These are phyloP conservation scores for Rugonectria rugulosa DNA, from an alignment of 2,329 filamentous ascomycete species.

Conservation along the genomic window DNA sequence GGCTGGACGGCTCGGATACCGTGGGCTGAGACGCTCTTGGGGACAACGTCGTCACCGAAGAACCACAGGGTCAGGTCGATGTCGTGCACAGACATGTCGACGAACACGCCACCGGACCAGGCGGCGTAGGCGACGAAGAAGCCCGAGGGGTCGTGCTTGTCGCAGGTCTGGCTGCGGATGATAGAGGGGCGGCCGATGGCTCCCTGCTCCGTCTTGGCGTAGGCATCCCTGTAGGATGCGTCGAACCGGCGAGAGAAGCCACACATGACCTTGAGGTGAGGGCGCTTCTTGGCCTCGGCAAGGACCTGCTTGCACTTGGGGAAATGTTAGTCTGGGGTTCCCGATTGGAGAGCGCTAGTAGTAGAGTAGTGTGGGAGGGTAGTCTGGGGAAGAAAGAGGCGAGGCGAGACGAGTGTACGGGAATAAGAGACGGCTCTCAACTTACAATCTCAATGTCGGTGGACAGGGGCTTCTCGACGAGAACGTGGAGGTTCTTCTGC, in stretches of 20 bases:
- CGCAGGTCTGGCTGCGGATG: slow-evolving; percentile 71
- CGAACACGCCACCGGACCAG: slow-evolving; percentile 71
- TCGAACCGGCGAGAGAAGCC: slow-evolving; percentile 56
- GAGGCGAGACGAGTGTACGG: slow-evolving; percentile 53
- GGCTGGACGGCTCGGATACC: slow-evolving; percentile 41
- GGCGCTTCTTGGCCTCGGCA: slow-evolving; percentile 36
- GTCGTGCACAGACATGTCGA: slow-evolving; percentile 74
- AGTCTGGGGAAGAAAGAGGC: slow-evolving; percentile 32
- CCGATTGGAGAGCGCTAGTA: background rate
- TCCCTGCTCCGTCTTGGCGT: slow-evolving; percentile 57
- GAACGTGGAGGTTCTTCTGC: slow-evolving; percentile 59
- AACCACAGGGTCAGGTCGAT: slow-evolving; percentile 52
- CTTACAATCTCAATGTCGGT: slow-evolving; percentile 65
- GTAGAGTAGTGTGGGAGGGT: slow-evolving; percentile 50
- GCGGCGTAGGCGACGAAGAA: slow-evolving; percentile 73
- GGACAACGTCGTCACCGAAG: slow-evolving; percentile 38
- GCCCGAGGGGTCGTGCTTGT: slow-evolving; percentile 69
- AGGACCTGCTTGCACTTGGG: slow-evolving; percentile 37
- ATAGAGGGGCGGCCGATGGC: slow-evolving; percentile 66
- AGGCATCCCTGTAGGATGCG: slow-evolving; percentile 67
- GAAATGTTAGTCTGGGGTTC: slow-evolving; percentile 55
- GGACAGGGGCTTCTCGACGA: slow-evolving; percentile 67
- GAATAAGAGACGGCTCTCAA: slow-evolving; percentile 4
- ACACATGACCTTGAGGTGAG: slow-evolving; percentile 67
- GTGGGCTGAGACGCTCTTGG: slow-evolving; percentile 38